Evolutionary conservation across 495 filamentous ascomycete genomes (phyloP), one percentile per base, ranked within the genome.

Genomic region (Letharia lupina): DNA sequence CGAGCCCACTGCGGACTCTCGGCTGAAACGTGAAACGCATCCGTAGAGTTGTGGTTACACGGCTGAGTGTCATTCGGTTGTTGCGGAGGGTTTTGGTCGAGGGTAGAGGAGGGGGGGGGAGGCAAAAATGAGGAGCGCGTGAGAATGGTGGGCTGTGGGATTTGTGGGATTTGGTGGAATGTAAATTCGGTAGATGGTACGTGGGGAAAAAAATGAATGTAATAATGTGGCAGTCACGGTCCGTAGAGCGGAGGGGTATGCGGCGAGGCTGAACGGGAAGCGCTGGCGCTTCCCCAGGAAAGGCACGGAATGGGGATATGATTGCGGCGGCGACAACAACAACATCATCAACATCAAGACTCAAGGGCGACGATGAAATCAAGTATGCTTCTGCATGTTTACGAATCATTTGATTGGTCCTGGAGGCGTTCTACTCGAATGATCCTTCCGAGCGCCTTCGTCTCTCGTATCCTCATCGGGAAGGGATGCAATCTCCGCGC

Each of bases 21-120:
- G 63, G 63, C 63, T 58, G 28, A 8, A 45, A 64, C 52, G 7
- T 64, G 63, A 64, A 64, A 64, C 52, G 16, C 18, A 44, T 11
- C 15, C 48, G 23, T 31, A 13, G 3, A 54, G 23, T 1, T 31
- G 48, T 20, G 48, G 48, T 54, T 54, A 10, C 48, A 54, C 28
- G 10, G 48, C 48, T 54, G 48, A 10, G 48, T 54, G 48, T 31
- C 48, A 54, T 54, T 54, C 48, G 28, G 23, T 31, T 54, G 48
- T 23, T 33, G 23, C 23, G 48, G 23, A 39, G n/a, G 10, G 11
- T 31, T 15, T 1, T 10, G 23, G 23, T 28, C 23, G 23, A 28
- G 23, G 23, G 23, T 28, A 1, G 23, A 28, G 23, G 23, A 28
- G 23, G 23, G 23, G 23, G 28, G 48, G 31, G 52, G 4, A 47